Percentiles rank a stretch among this genome's conserved stretches.
These are phyloP conservation scores for Marasmius oreades DNA, from an alignment of 1,284 basidiomycete genomes.

Conservation along the genomic window DNA sequence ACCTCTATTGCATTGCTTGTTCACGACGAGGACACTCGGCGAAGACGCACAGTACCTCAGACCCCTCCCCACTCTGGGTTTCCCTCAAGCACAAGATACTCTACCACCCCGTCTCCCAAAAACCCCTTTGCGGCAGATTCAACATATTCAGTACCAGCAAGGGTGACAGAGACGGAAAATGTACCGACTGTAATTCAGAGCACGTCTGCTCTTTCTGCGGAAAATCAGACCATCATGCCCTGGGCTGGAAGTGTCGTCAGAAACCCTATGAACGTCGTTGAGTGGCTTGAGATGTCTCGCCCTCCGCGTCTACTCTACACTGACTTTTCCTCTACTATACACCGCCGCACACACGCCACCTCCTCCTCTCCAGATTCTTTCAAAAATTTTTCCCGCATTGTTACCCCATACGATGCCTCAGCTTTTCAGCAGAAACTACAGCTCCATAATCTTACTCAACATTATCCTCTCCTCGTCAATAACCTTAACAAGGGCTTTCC, in stretches of 20 bases:
- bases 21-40: too few species aligned
- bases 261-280: background rate
- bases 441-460: background rate
- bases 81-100: background rate
- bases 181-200: too few species aligned
- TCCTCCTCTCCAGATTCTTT: background rate
- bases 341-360: background rate
- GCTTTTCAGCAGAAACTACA: background rate
- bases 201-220: background rate
- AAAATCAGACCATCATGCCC: too few species aligned
- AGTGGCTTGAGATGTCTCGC: background rate
- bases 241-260: background rate
- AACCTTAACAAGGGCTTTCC: slow-evolving; percentile 5
- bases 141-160: background rate
- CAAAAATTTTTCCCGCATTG: background rate
- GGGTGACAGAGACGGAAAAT: background rate
- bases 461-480: background rate
- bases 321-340: background rate
- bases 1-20: too few species aligned
- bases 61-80: background rate
- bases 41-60: background rate
- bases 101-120: background rate
- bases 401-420: slow-evolving; percentile 2
- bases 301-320: background rate
- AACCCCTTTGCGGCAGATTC: background rate